Evolutionary conservation across 306 rosid genomes (phyloP), one percentile per base, ranked within the genome.

Genomic region (Acmispon strigosus): DNA sequence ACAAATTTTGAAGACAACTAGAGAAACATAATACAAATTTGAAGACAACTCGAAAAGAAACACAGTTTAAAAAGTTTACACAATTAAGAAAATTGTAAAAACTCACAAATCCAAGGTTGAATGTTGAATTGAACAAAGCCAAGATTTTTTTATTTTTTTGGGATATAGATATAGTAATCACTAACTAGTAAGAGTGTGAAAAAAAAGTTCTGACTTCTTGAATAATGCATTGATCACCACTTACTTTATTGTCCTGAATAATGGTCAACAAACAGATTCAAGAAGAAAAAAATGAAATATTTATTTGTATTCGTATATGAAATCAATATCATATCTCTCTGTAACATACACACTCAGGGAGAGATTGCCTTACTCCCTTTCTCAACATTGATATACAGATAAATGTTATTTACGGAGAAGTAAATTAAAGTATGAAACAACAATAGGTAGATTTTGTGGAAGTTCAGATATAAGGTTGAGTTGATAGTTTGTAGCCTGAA

Each of bases 401-500:
- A 20, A 61, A 42, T 59, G 59, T 27, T 58, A 70, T 51, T 42
- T 78, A 18, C 37, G 4, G 3, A 15, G 19, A 75, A 59, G 73
- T 37, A 74, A 73, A 73, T 58, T 22, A 8, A 62, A 55, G 15
- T 19, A 12, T 78, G 82, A 70, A 58, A 55, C 64, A 56, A 37
- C 20, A 36, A 27, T 13, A 14, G 7, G 22, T 19, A 37, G 39
- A 24, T 17, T 59, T 17, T 54, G 50, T 52, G 51, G 15, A 24
- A 10, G 49, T 55, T 93, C 70, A 90, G 12, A 94, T 70, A 20
- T 81, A 80, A 65, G 96, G 64, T 20, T 79, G 91, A 54, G 83
- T 76, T 7, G 86, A 87, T 29, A 90, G 66, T 15, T 84, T 86
- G 80, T 83, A 79, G 55, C 92, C 91, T 2, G 97, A 94, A 57